Evolutionary conservation across 2,329 filamentous ascomycete species (phyloP).

Genomic region (Stagonosporopsis chrysanthemi): DNA sequence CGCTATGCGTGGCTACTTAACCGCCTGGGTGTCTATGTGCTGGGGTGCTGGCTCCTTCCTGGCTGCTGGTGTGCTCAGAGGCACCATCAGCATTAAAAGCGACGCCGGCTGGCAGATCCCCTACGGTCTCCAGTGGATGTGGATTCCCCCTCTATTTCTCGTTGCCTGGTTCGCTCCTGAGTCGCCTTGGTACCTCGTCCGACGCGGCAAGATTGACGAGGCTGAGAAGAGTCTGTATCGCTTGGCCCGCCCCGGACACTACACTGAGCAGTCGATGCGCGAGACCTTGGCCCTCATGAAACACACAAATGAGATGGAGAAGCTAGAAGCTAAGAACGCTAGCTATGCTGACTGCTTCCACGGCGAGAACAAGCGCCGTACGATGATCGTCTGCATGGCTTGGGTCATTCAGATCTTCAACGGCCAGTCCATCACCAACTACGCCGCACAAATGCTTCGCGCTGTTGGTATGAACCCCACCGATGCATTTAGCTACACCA

Average conservation of each 20-base stretch:
- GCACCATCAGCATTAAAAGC: slow-evolving; percentile 46
- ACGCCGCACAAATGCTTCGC: slow-evolving; percentile 51
- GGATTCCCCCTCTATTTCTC: slow-evolving; percentile 69
- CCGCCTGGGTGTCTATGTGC: slow-evolving; percentile 74
- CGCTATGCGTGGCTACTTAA: slow-evolving; percentile 60
- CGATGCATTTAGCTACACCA: slow-evolving; percentile 55
- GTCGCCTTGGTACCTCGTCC: slow-evolving; percentile 74
- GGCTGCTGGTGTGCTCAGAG: slow-evolving; percentile 71
- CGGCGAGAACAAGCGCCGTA: slow-evolving; percentile 76
- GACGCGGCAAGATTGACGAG: slow-evolving; percentile 66
- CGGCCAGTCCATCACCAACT: slow-evolving; percentile 31
- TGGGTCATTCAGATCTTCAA: slow-evolving; percentile 52
- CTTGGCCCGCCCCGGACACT: slow-evolving; percentile 66
- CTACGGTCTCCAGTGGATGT: slow-evolving; percentile 76
- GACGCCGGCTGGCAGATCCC: slow-evolving; percentile 69
- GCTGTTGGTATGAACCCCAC: slow-evolving; percentile 40
- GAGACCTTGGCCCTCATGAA: slow-evolving; percentile 80
- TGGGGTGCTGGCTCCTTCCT: slow-evolving; percentile 75
- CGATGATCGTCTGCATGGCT: slow-evolving; percentile 67
- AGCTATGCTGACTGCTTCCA: slow-evolving; percentile 83
- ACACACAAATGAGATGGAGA: slow-evolving; percentile 80
- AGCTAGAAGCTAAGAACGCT: slow-evolving; percentile 68
- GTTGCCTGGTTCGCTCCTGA: slow-evolving; percentile 72
- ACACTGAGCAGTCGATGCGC: slow-evolving; percentile 57
- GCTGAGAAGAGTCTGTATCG: slow-evolving; percentile 60